These are phyloP conservation scores for Rubus idaeus DNA, from an alignment of 306 rosid genomes.

Conservation along the genomic window DNA sequence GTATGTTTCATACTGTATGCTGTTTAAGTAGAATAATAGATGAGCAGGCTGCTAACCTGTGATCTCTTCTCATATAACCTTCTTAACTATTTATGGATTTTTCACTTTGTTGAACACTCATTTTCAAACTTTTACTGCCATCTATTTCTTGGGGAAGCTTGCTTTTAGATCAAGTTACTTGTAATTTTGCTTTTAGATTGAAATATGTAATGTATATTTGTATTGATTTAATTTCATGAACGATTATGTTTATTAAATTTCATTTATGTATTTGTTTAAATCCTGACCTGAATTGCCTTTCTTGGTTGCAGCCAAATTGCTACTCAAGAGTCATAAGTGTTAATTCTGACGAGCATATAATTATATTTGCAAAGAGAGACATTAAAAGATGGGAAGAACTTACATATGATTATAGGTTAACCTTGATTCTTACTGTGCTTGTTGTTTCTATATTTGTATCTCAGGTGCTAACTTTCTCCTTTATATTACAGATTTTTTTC, in stretches of 20 bases:
- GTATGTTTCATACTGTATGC: too few species aligned
- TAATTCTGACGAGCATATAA: slow-evolving; percentile 88
- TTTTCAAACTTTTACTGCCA: too few species aligned
- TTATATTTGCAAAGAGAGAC: slow-evolving; percentile 96
- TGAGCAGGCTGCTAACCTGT: too few species aligned
- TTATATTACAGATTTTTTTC: slow-evolving; percentile 72
- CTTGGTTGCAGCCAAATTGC: slow-evolving; percentile 89
- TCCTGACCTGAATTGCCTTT: slow-evolving; percentile 27
- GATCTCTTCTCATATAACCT: too few species aligned
- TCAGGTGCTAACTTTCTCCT: slow-evolving; percentile 39
- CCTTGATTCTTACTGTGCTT: slow-evolving; percentile 16
- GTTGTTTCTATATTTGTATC: slow-evolving; percentile 21
- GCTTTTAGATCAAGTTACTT: too few species aligned
- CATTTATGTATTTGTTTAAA: neutral
- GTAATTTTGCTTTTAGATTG: too few species aligned
- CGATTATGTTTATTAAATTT: neutral
- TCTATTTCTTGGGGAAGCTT: too few species aligned
- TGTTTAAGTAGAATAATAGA: too few species aligned
- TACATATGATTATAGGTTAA: slow-evolving; percentile 92
- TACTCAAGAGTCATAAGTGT: slow-evolving; percentile 93
- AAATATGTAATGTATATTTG: too few species aligned
- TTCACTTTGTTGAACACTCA: too few species aligned
- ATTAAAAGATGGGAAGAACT: slow-evolving; percentile 98
- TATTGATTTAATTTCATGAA: neutral
- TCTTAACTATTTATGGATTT: too few species aligned